Evolutionary conservation across 2,329 filamentous ascomycete genomes (phyloP).

Genomic region (Trichophyton schoenleinii): DNA sequence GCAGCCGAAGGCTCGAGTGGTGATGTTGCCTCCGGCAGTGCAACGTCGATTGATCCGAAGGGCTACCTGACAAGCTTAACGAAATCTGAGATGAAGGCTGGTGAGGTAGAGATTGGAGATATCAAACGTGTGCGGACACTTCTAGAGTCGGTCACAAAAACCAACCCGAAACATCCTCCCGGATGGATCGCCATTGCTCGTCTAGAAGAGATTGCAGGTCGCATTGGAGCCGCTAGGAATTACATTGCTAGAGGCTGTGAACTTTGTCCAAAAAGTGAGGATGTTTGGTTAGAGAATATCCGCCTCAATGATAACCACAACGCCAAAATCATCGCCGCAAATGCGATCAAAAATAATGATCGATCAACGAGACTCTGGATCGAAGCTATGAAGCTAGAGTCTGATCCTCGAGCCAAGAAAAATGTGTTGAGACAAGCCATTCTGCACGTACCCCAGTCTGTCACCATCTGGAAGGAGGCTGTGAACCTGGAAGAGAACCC

Average conservation of each 20-base stretch:
- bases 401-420: slow-evolving; percentile 72
- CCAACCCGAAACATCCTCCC: slow-evolving; percentile 85
- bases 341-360: slow-evolving; percentile 84
- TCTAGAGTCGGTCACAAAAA: slow-evolving; percentile 93
- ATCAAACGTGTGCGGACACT: slow-evolving; percentile 87
- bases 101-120: slow-evolving; percentile 78
- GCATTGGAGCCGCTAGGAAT: slow-evolving; percentile 76
- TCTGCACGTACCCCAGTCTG: slow-evolving; percentile 85
- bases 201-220: slow-evolving; percentile 83
- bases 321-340: slow-evolving; percentile 86
- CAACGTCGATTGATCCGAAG: slow-evolving; percentile 86
- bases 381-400: slow-evolving; percentile 86
- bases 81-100: slow-evolving; percentile 65
- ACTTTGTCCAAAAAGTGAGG: slow-evolving; percentile 84
- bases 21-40: slow-evolving; percentile 61
- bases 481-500: slow-evolving; percentile 90
- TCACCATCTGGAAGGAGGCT: slow-evolving; percentile 94
- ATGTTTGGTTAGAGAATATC: slow-evolving; percentile 93
- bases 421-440: slow-evolving; percentile 82
- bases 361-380: slow-evolving; percentile 84
- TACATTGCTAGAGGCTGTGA: slow-evolving; percentile 80
- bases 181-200: slow-evolving; percentile 93
- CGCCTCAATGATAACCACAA: slow-evolving; percentile 84
- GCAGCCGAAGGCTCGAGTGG: slow-evolving; percentile 61
- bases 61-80: slow-evolving; percentile 89